These are phyloP conservation scores for Arthromyces matolae DNA, from an alignment of 768 basidiomycete genomes.

Conservation along the genomic window DNA sequence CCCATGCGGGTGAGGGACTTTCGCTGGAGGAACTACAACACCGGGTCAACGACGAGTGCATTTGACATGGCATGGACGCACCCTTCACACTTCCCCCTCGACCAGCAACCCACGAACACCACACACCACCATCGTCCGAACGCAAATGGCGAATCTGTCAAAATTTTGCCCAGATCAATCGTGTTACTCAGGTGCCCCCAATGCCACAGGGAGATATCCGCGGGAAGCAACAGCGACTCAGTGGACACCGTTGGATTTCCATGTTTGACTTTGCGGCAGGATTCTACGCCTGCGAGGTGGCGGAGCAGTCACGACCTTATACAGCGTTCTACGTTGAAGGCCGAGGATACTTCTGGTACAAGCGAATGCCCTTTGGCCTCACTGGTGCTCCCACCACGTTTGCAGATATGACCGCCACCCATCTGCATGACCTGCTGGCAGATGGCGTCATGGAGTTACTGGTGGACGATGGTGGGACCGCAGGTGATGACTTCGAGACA, in stretches of 20 bases:
- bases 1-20: conserved; percentile 25
- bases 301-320: conserved; percentile 21
- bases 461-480: conserved; percentile 35
- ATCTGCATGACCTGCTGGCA: conserved; percentile 24
- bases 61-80: conserved; percentile 18
- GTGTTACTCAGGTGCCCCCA: conserved; percentile 24
- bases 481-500: conserved; percentile 28
- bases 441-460: conserved; percentile 27
- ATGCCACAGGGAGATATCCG: conserved; percentile 36
- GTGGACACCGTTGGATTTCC: conserved; percentile 32
- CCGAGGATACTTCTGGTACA: conserved; percentile 22
- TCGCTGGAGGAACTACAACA: conserved; percentile 31
- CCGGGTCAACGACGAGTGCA: conserved; percentile 31
- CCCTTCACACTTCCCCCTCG: conserved; percentile 21
- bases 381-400: conserved; percentile 37
- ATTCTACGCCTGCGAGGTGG: conserved; percentile 26
- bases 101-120: not conserved
- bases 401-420: conserved; percentile 22
- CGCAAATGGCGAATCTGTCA: conserved; percentile 32
- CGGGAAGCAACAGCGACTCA: conserved; percentile 33
- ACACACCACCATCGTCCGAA: not conserved
- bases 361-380: conserved; percentile 37
- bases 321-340: conserved; percentile 29
- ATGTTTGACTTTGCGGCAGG: conserved; percentile 37
- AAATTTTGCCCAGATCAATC: conserved; percentile 33